Conservation (phyloP, 495 filamentous ascomycete species). For the Sporormia fimetaria region DNA sequence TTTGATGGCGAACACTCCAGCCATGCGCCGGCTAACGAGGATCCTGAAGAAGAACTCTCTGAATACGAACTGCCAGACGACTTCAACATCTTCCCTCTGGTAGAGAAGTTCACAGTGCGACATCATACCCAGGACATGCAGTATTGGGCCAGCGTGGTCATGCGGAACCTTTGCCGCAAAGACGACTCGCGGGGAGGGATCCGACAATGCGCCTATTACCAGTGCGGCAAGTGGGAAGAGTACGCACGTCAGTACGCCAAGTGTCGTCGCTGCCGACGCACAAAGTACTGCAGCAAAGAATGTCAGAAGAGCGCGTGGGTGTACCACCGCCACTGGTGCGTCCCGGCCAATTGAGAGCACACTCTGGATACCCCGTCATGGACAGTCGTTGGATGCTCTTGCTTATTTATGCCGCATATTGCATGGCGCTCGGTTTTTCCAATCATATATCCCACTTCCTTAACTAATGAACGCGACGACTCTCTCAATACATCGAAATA, state of each 20-base stretch:
- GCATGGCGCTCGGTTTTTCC: constrained; percentile 22
- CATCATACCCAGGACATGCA: constrained; percentile 95
- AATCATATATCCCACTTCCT: constrained; percentile 16
- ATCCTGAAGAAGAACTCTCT: constrained; percentile 53
- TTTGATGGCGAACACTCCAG: constrained; percentile 52
- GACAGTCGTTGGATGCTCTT: constrained; percentile 10
- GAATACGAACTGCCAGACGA: constrained; percentile 89
- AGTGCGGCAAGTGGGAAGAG: constrained; percentile 97
- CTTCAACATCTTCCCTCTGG: constrained; percentile 94
- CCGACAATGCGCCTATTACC: constrained; percentile 91
- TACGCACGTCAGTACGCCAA: constrained; percentile 94
- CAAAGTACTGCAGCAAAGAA: constrained; percentile 99
- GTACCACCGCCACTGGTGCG: constrained; percentile 95
- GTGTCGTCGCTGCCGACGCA: constrained; percentile 88
- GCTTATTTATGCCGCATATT: constrained; percentile 26
- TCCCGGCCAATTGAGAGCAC: constrained; percentile 46
- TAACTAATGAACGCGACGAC: constrained; percentile 23
- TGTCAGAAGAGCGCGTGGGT: constrained; percentile 99
- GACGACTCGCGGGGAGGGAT: constrained; percentile 90
- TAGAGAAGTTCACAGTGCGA: constrained; percentile 94
- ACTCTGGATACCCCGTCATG: constrained; percentile 12
- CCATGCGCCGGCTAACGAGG: constrained; percentile 37
- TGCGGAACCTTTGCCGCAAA: constrained; percentile 97
- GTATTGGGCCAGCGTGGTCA: constrained; percentile 97
- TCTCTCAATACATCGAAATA: constrained; percentile 15